Evolutionary conservation across 495 filamentous ascomycete genomes (phyloP), one percentile per base, ranked within the genome.

Genomic region (Astrocystis sublimbata): DNA sequence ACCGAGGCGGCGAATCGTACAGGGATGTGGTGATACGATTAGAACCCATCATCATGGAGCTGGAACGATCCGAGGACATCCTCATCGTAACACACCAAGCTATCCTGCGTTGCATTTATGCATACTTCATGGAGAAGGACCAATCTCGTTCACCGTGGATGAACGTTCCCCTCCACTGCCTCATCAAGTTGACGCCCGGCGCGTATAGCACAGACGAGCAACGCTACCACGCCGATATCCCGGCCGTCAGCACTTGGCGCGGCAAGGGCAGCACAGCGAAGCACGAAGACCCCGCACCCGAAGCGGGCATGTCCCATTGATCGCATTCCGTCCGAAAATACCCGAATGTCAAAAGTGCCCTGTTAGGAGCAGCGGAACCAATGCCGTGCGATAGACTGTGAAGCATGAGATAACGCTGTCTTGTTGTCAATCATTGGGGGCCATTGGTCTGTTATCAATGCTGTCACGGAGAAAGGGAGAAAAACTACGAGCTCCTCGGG

Each of bases 31-130:
- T 98, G 24, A 97, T 97, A 64, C 90, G 94, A 1, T 87, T 98
- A 0, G 94, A 98, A 69, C 94, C 94, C 49, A 98, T 98, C 75
- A 98, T 98, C 78, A 98, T 98, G 94, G 94, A 98, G 69, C 80
- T 98, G 45, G 94, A 98, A 75, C 86, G 94, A 58, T 89, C 86
- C 66, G 94, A 97, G 73, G 93, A 98, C 68, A 96, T 98, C 63
- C 88, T 98, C 58, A 97, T 98, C 69, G 92, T 98, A 47, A 97
- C 94, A 6, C 94, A 98, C 73, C 94, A 98, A 74, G 94, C 94
- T 3, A 93, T 98, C 23, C 80, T 98, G 58, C 86, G 94, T 54
- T 98, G 94, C 77, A 97, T 98, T 65, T 98, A 98, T 71, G 89
- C 94, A 7, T 98, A 98, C 72, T 98, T 97, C 75, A 96, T 97